These are phyloP conservation scores for Quercus tomentella DNA, from an alignment of 331 rosid genomes.

Conservation along the genomic window DNA sequence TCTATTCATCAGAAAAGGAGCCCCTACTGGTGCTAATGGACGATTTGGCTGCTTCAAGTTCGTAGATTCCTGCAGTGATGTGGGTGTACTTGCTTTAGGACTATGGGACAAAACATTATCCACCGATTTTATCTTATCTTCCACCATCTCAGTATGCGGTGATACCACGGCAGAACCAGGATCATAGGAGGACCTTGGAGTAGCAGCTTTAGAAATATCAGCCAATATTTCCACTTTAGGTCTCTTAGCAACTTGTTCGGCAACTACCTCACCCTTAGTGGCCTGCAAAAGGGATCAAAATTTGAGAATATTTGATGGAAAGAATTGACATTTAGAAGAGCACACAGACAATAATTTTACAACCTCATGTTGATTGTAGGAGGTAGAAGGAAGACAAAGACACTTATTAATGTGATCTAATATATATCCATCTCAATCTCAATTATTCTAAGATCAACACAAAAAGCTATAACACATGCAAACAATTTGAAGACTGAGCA, in stretches of 20 bases:
- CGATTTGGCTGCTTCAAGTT: slow-evolving; percentile 55
- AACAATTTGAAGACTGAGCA: slow-evolving; percentile 4
- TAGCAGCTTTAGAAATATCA: slow-evolving; percentile 48
- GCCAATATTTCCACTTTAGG: slow-evolving; percentile 48
- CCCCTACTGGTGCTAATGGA: slow-evolving; percentile 41
- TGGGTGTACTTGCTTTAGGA: slow-evolving; percentile 51
- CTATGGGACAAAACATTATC: slow-evolving; percentile 39
- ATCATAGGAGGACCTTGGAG: slow-evolving; percentile 49
- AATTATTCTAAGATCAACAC: neutral
- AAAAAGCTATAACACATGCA: slow-evolving; percentile 3
- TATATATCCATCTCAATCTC: neutral
- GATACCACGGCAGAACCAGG: slow-evolving; percentile 36
- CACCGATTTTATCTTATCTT: slow-evolving; percentile 46
- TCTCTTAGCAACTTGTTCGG: slow-evolving; percentile 70
- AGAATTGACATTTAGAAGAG: neutral
- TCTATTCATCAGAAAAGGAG: slow-evolving; percentile 43
- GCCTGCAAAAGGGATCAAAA: slow-evolving; percentile 48
- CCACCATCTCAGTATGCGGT: slow-evolving; percentile 36
- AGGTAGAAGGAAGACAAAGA: neutral
- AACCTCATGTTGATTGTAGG: neutral
- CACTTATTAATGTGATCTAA: neutral
- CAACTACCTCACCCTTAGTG: slow-evolving; percentile 56
- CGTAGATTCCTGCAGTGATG: slow-evolving; percentile 42
- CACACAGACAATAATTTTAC: slow-evolving; percentile 6
- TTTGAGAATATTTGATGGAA: slow-evolving; percentile 14